phyloP scores from a whole-genome alignment of 2,329 filamentous ascomycete species.

The Verticillium albo-atrum region DNA sequence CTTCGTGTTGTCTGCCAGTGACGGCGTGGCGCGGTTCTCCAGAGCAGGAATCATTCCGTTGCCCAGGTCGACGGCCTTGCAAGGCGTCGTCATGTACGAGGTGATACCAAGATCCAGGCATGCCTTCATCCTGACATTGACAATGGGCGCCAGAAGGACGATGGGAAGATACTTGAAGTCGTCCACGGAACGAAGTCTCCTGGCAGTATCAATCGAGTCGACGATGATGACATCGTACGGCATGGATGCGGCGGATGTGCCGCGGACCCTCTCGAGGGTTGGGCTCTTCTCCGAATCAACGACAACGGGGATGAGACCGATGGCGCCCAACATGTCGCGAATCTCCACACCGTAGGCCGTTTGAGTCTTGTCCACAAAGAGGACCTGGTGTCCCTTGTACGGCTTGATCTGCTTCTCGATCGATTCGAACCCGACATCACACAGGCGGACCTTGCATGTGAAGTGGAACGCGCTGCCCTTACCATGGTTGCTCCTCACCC shows the following conservation, averaged over 20 bases:
- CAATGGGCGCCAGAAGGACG: conserved; percentile 81
- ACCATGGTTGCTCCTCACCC: conserved; percentile 90
- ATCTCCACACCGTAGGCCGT: conserved; percentile 76
- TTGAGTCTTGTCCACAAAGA: conserved; percentile 90
- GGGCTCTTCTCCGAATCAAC: conserved; percentile 73
- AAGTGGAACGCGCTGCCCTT: conserved; percentile 95
- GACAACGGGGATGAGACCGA: conserved; percentile 78
- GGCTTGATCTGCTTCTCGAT: conserved; percentile 81
- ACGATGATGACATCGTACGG: conserved; percentile 95
- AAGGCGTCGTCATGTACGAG: conserved; percentile 98
- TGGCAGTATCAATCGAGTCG: conserved; percentile 88
- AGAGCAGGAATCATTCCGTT: conserved; percentile 95
- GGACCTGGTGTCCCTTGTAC: conserved; percentile 88
- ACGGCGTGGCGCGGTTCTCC: conserved; percentile 87
- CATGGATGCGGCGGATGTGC: conserved; percentile 47
- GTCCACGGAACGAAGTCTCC: conserved; percentile 77
- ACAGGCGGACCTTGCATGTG: conserved; percentile 85
- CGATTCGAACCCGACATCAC: conserved; percentile 69
- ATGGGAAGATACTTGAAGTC: conserved; percentile 98
- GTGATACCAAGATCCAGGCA: conserved; percentile 93
- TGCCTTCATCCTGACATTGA: conserved; percentile 89
- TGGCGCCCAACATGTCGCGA: conserved; percentile 67
- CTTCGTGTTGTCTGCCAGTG: conserved; percentile 87
- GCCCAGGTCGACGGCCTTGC: conserved; percentile 86
- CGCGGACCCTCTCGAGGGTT: conserved; percentile 48